Percentiles rank a stretch among this genome's conserved stretches.
These are phyloP conservation scores for Xylaria curta DNA, from an alignment of 495 filamentous ascomycete genomes.

Conservation along the genomic window DNA sequence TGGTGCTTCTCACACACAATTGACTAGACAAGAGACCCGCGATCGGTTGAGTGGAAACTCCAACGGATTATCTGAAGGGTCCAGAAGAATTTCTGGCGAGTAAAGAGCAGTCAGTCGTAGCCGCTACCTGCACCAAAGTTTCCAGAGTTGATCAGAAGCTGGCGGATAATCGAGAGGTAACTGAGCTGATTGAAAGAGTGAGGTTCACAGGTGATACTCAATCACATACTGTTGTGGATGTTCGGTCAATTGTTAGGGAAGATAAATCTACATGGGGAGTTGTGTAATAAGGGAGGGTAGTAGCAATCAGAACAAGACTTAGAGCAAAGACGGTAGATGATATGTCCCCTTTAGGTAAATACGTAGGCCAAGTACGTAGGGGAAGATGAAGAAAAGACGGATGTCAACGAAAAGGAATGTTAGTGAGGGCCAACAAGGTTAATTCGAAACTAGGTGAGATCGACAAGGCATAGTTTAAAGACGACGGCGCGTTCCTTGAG, in stretches of 20 bases:
- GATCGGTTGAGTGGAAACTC: background rate
- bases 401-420: background rate
- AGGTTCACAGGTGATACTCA: background rate
- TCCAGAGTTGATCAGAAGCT: background rate
- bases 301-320: background rate
- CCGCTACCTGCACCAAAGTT: background rate
- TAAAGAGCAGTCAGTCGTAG: background rate
- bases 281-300: background rate
- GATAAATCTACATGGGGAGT: background rate
- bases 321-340: background rate
- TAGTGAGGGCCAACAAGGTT: background rate
- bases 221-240: background rate
- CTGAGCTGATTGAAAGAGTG: background rate
- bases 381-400: background rate
- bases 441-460: background rate
- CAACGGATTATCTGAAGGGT: background rate
- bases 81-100: background rate
- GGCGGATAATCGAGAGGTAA: background rate
- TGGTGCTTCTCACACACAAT: background rate
- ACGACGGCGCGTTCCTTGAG: background rate
- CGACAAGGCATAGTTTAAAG: background rate
- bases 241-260: background rate
- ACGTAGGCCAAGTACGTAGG: conserved; percentile 7
- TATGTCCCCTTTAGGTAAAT: conserved; percentile 6
- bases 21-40: background rate